Conservation (phyloP, 257 asterid genomes). For the Nicotiana tomentosiformis region DNA sequence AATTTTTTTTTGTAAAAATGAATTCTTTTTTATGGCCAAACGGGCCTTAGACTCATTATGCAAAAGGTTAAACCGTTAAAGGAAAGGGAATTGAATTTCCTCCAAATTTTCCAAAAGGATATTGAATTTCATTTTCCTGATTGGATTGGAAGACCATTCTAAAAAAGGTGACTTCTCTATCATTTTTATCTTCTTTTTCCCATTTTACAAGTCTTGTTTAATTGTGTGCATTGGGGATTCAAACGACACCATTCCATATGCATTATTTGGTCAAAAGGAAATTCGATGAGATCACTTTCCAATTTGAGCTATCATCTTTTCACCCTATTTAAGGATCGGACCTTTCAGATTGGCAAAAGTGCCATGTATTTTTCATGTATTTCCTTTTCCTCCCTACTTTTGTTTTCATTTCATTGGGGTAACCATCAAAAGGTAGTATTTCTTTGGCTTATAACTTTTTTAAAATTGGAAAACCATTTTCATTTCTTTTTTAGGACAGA, state of each 20-base stretch:
- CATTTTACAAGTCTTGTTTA: neutral
- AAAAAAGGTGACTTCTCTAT: neutral
- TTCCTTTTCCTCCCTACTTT: neutral
- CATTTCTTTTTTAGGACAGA: neutral
- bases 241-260: constrained; percentile 2
- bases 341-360: neutral
- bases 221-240: neutral
- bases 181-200: neutral
- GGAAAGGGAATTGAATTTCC: neutral
- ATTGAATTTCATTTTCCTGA: neutral
- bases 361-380: neutral
- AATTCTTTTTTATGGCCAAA: too few species aligned
- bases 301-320: neutral
- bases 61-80: too few species aligned
- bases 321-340: neutral
- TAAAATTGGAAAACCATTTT: neutral
- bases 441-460: neutral
- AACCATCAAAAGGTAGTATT: neutral
- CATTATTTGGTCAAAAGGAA: constrained; percentile 3
- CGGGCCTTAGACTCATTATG: too few species aligned
- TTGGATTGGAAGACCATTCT: neutral
- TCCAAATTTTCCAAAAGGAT: neutral
- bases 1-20: too few species aligned
- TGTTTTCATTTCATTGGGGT: neutral
- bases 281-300: constrained; percentile 8